phyloP scores from a whole-genome alignment of 148 eudicot genomes.

The Chenopodium formosanum region DNA sequence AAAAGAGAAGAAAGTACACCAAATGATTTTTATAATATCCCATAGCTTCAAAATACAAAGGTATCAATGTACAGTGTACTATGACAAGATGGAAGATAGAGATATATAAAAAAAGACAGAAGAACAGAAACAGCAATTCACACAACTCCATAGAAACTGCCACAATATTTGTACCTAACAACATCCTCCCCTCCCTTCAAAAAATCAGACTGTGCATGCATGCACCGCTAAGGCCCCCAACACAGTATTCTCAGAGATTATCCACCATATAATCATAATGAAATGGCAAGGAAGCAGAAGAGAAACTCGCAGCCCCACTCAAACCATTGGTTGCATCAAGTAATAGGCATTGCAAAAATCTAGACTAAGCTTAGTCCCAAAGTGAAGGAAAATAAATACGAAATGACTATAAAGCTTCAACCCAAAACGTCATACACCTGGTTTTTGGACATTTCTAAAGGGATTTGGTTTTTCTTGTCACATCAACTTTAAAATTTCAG shows the following conservation, averaged over 20 bases:
- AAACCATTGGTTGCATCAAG: background rate
- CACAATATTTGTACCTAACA: background rate
- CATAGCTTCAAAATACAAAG: background rate
- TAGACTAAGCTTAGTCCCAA: background rate
- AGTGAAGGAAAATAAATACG: background rate
- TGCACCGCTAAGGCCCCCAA: background rate
- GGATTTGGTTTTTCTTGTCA: too few relatives aligned
- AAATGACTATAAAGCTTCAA: background rate
- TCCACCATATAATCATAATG: background rate
- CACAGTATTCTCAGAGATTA: background rate
- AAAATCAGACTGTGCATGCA: background rate
- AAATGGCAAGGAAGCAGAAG: background rate
- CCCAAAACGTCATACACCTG: background rate
- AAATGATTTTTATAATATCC: too few relatives aligned
- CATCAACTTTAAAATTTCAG: background rate
- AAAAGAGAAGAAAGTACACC: background rate
- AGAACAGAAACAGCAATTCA: too few relatives aligned
- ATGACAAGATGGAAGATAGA: background rate
- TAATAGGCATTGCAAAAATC: background rate
- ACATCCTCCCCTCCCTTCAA: background rate
- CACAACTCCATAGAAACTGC: background rate
- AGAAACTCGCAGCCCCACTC: background rate
- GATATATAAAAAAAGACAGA: too few relatives aligned
- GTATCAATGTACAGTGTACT: background rate
- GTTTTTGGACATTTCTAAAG: background rate